phyloP scores from a whole-genome alignment of 805 yeast genomes.

The Suhomyces sp. region DNA sequence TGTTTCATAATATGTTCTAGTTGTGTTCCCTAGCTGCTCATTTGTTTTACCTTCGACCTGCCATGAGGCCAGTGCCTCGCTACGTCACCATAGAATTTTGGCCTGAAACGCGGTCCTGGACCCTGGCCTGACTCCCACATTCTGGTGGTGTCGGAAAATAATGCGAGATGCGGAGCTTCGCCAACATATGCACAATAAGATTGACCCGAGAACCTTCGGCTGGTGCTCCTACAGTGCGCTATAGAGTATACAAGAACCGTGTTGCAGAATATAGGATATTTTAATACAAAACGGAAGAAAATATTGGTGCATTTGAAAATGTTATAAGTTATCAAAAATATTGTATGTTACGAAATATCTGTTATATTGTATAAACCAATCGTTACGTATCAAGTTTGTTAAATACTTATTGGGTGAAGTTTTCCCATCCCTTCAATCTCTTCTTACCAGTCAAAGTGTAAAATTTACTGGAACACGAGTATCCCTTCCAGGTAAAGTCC shows the following conservation, averaged over 20 bases:
- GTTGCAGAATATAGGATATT: too few relatives aligned
- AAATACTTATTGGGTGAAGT: slow-evolving; percentile 43
- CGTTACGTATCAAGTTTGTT: too few relatives aligned
- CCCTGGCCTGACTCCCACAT: background rate
- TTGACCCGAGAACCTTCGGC: background rate
- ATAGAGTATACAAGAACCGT: too few relatives aligned
- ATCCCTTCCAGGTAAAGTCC: slow-evolving; percentile 75
- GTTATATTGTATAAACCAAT: too few relatives aligned
- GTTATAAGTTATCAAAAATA: background rate
- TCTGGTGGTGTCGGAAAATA: background rate
- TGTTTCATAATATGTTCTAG: background rate
- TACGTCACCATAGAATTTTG: background rate
- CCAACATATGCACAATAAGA: background rate
- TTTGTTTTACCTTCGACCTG: background rate
- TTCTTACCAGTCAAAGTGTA: slow-evolving; percentile 51
- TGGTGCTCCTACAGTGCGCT: too few relatives aligned
- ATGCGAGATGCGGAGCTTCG: background rate
- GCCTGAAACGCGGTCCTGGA: background rate
- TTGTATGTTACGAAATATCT: too few relatives aligned
- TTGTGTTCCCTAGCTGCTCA: background rate
- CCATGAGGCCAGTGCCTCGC: background rate
- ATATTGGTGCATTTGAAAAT: background rate
- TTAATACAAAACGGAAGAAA: too few relatives aligned
- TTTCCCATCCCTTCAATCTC: slow-evolving; percentile 72
- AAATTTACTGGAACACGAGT: slow-evolving; percentile 68